Conservation (phyloP, 257 asterid genomes). For the Prunella vulgaris region DNA sequence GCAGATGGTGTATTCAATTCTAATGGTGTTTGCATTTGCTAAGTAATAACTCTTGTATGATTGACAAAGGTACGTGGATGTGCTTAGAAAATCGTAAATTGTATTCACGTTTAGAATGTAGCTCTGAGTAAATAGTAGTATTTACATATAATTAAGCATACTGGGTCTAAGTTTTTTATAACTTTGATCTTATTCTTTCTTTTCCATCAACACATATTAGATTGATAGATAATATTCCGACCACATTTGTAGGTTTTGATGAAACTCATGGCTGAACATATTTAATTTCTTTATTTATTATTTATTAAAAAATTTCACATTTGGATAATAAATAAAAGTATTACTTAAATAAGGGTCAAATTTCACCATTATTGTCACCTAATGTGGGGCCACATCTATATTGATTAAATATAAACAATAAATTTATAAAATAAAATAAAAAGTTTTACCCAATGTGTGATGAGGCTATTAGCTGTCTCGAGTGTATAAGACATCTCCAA, state of each 20-base stretch:
- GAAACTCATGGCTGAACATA: neutral
- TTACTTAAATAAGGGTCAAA: neutral
- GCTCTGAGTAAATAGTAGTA: too few relatives aligned
- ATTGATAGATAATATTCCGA: neutral
- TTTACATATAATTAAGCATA: too few relatives aligned
- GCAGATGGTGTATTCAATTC: too few relatives aligned
- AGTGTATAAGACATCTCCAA: slow-evolving; percentile 29
- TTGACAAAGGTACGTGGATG: too few relatives aligned
- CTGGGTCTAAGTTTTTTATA: neutral
- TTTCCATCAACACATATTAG: neutral
- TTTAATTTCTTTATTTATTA: neutral
- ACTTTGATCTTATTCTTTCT: neutral
- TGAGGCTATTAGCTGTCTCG: slow-evolving; percentile 34
- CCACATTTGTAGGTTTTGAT: neutral
- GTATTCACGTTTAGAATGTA: too few relatives aligned
- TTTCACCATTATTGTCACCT: slow-evolving; percentile 22
- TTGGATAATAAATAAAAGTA: neutral
- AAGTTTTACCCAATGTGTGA: slow-evolving; percentile 17
- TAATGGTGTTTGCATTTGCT: too few relatives aligned
- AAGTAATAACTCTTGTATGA: too few relatives aligned
- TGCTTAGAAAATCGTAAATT: neutral
- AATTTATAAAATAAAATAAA: neutral
- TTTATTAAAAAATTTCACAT: neutral
- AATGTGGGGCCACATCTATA: slow-evolving; percentile 17
- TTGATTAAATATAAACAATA: neutral